These are phyloP conservation scores for Neurospora sp. DNA, from an alignment of 495 filamentous ascomycete genomes.

Conservation along the genomic window DNA sequence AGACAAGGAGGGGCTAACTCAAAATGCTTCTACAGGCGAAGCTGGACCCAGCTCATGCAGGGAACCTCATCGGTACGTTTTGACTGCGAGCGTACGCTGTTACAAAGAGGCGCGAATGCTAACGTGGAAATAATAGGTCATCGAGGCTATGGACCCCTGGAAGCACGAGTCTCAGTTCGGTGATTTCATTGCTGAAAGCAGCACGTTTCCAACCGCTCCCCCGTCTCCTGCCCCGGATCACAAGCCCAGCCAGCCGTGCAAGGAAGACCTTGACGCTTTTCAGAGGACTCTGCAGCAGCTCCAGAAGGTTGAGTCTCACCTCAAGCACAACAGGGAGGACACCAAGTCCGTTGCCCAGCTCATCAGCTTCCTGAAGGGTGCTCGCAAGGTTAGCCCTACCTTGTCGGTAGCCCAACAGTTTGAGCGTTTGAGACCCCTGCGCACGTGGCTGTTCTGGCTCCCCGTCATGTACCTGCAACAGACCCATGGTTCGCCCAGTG, in stretches of 20 bases:
- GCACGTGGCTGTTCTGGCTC: slow-evolving; percentile 92
- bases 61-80: slow-evolving; percentile 72
- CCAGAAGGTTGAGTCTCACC: slow-evolving; percentile 56
- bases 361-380: slow-evolving; percentile 66
- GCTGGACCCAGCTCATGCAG: slow-evolving; percentile 85
- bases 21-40: slow-evolving; percentile 49
- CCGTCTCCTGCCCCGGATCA: slow-evolving; percentile 49
- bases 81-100: not conserved
- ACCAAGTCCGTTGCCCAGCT: slow-evolving; percentile 67
- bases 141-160: slow-evolving; percentile 89
- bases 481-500: slow-evolving; percentile 47
- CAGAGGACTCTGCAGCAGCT: slow-evolving; percentile 58
- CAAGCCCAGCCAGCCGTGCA: slow-evolving; percentile 45
- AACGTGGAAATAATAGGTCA: slow-evolving; percentile 43
- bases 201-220: slow-evolving; percentile 52
- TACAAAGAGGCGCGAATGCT: not conserved
- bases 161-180: slow-evolving; percentile 78
- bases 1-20: slow-evolving; percentile 22
- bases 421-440: slow-evolving; percentile 71
- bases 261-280: slow-evolving; percentile 60
- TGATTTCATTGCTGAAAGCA: slow-evolving; percentile 70
- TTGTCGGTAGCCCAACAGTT: slow-evolving; percentile 74
- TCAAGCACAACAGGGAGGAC: slow-evolving; percentile 65
- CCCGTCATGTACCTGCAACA: slow-evolving; percentile 59
- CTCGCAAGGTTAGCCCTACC: slow-evolving; percentile 63